Evolutionary conservation across 2,329 filamentous ascomycete species (phyloP).

Genomic region (Ciborinia camelliae): DNA sequence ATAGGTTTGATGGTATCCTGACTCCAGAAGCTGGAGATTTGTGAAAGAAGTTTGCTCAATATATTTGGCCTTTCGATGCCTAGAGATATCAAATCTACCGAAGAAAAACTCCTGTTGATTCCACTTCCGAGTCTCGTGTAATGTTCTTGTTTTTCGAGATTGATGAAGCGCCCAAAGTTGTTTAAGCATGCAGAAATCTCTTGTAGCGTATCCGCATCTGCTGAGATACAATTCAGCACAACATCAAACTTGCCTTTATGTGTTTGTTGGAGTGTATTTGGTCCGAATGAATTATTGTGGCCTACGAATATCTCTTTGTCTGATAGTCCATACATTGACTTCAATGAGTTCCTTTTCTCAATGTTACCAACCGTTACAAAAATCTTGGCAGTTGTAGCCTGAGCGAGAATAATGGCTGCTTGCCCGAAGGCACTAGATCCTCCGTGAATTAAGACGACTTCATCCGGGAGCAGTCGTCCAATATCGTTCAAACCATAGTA

Average conservation of each 20-base stretch:
- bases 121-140: constrained; percentile 8
- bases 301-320: constrained; percentile 41
- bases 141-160: constrained; percentile 37
- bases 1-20: constrained; percentile 39
- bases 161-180: constrained; percentile 40
- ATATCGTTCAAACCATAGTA: constrained; percentile 32
- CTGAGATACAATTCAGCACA: constrained; percentile 32
- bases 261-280: constrained; percentile 34
- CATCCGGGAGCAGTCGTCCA: constrained; percentile 28
- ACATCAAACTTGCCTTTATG: constrained; percentile 33
- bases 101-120: constrained; percentile 43
- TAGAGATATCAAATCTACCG: constrained; percentile 44
- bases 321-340: constrained; percentile 37
- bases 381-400: constrained; percentile 28
- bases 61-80: constrained; percentile 43
- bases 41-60: constrained; percentile 41
- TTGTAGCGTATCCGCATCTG: constrained; percentile 35
- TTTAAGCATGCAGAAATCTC: constrained; percentile 44
- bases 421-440: constrained; percentile 38
- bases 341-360: constrained; percentile 28
- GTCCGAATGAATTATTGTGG: constrained; percentile 38
- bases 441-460: constrained; percentile 40
- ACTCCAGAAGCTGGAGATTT: constrained; percentile 40
- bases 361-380: constrained; percentile 33
- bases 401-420: constrained; percentile 38